phyloP scores from a whole-genome alignment of 129 eudicot species.

The Saussurea involucrata region DNA sequence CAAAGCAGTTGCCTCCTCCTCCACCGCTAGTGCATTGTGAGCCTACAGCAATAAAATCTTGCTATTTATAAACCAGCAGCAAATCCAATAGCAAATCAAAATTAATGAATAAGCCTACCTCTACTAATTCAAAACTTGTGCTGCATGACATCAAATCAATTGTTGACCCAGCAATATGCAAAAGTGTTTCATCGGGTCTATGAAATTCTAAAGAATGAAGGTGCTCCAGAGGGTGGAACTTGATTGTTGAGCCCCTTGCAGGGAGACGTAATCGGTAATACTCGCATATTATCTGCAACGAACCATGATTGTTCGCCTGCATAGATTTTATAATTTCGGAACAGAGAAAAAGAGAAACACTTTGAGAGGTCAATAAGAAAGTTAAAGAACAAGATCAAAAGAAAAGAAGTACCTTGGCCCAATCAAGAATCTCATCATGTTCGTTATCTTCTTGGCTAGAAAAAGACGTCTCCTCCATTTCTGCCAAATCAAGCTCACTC shows the following conservation, averaged over 20 bases:
- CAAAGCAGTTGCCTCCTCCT: conserved; percentile 92
- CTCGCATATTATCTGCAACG: conserved; percentile 80
- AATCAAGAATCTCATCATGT: conserved; percentile 78
- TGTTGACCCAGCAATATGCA: conserved; percentile 61
- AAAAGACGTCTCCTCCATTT: conserved; percentile 71
- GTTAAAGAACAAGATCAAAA: not conserved
- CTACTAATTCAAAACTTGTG: conserved; percentile 74
- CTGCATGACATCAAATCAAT: conserved; percentile 73
- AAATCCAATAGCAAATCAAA: not conserved
- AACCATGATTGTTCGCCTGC: conserved; percentile 80
- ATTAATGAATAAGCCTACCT: conserved; percentile 40
- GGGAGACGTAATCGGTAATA: conserved; percentile 70
- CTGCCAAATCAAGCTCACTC: conserved; percentile 73
- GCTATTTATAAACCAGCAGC: conserved; percentile 1
- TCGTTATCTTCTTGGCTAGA: conserved; percentile 80
- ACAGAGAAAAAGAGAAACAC: not conserved
- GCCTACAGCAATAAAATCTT: conserved; percentile 40
- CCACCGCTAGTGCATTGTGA: conserved; percentile 71
- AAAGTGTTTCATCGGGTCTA: conserved; percentile 67
- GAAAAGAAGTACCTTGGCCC: conserved; percentile 79
- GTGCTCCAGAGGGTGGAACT: conserved; percentile 88
- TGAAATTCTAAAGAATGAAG: conserved; percentile 77
- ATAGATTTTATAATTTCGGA: conserved; percentile 5
- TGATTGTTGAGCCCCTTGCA: conserved; percentile 70
- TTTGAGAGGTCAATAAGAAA: conserved; percentile 3